Conservation (phyloP, 129 eudicot species). For the Silybum marianum region DNA sequence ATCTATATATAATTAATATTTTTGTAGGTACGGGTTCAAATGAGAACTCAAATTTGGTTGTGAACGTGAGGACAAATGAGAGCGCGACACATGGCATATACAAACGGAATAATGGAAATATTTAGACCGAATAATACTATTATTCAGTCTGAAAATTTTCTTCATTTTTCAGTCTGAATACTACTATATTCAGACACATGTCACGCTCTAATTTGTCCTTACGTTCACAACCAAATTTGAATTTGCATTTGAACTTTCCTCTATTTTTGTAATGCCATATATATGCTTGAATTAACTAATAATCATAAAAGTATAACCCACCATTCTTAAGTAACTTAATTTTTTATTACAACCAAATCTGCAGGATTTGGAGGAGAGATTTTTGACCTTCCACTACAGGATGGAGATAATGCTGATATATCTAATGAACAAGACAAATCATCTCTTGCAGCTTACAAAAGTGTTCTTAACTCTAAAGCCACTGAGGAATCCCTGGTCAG, state of each 20-base stretch:
- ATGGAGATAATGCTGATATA: conserved; percentile 17
- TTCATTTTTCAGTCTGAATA: too few species aligned
- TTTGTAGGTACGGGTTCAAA: too few species aligned
- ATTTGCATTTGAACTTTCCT: too few species aligned
- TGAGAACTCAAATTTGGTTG: too few species aligned
- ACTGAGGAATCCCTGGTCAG: conserved; percentile 69
- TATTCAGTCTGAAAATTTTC: too few species aligned
- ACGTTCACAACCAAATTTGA: too few species aligned
- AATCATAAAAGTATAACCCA: not conserved
- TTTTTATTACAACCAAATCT: not conserved
- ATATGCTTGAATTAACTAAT: conserved; percentile 12
- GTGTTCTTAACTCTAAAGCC: conserved; percentile 63
- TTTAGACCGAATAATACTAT: too few species aligned
- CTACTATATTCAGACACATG: too few species aligned
- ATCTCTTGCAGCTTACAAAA: conserved; percentile 46
- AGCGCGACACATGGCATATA: too few species aligned
- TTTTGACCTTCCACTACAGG: conserved; percentile 11
- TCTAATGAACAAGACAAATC: conserved; percentile 14
- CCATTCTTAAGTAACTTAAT: not conserved
- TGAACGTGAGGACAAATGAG: too few species aligned
- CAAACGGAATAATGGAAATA: too few species aligned
- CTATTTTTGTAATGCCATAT: not conserved
- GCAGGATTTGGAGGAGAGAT: conserved; percentile 53
- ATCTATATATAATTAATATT: not conserved
- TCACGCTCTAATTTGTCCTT: too few species aligned